Base-by-base conservation (phyloP, 2,329 filamentous ascomycete species). In the Coleophoma crateriformis region DNA sequence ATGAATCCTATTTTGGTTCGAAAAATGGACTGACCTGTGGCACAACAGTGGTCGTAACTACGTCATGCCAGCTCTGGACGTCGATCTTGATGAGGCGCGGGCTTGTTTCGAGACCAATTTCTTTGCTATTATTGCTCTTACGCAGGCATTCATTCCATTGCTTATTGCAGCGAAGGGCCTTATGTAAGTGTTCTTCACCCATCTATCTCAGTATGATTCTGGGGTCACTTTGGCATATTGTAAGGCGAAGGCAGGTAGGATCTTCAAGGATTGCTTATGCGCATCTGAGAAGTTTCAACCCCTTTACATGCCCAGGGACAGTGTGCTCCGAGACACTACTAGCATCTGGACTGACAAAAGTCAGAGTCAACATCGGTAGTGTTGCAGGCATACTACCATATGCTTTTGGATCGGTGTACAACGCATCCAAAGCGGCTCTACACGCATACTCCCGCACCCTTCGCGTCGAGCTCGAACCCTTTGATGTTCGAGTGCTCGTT, bases 371-470 rank as follows among this genome's bases (percentile, higher is more conserved):
- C 48, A 62, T 72, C 50, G 70, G 70, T 40, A 72, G 69, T 17
- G 49, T 63, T 10, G 48, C 40, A 33, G 45, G 45, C 20, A 33
- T 37, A n/a, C 27, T 41, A 11, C 52, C 50, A 20, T 49, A 41
- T 67, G 75, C 84, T 1, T 88, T 88, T 41, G 90, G 48, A 34
- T 20, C 27, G 47, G 32, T 51, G 37, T 50, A 95, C 78, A 49
- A 49, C 38, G 48, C 53, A 17, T 45, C 37, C 33, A 55, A 55
- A 49, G 50, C 53, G 12, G 53, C 53, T 5, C 15, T 55, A 2
- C 33, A 51, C 20, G 33, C 42, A 10, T 47, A 50, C 33, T 35
- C 34, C 22, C 13, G 47, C 15, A 48, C 45, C 13, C 27, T 55
- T n/a, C 41, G 51, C 11, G 20, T 55, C 4, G 53, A 55, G 41